Percentiles rank a stretch among this genome's conserved stretches.
phyloP scores from a whole-genome alignment of 306 rosid genomes.

The Cercis canadensis region DNA sequence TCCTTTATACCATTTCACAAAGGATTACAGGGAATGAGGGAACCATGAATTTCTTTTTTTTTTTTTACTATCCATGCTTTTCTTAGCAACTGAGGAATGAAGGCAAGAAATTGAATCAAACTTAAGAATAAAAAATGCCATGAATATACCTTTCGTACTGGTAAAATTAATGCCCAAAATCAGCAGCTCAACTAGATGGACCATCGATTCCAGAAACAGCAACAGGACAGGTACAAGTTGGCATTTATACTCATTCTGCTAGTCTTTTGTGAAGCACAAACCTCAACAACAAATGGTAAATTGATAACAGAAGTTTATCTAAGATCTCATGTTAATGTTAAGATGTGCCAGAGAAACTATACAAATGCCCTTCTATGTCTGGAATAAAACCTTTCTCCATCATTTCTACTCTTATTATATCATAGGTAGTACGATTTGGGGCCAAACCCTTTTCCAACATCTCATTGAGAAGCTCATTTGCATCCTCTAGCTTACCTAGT shows the following conservation, averaged over 20 bases:
- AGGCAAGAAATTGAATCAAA: no score
- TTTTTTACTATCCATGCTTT: no score
- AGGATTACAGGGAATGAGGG: no score
- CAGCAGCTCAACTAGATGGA: no score
- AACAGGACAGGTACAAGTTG: no score
- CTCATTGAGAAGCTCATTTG: slow-evolving; percentile 61
- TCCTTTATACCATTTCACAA: no score
- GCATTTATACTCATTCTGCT: neutral
- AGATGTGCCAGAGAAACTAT: slow-evolving; percentile 33
- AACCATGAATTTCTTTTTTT: no score
- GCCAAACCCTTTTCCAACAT: slow-evolving; percentile 56
- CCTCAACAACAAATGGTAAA: neutral
- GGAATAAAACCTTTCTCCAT: slow-evolving; percentile 56
- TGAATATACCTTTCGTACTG: no score
- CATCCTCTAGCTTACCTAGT: slow-evolving; percentile 53
- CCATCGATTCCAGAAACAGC: no score
- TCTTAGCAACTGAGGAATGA: no score
- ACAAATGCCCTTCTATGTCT: slow-evolving; percentile 51
- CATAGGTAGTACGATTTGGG: slow-evolving; percentile 57
- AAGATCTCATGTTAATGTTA: neutral
- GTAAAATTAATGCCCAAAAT: no score
- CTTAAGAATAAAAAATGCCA: no score
- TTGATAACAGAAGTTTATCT: neutral
- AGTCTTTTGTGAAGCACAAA: neutral
- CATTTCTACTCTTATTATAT: slow-evolving; percentile 53